Evolutionary conservation across 1,284 basidiomycete genomes (phyloP), one percentile per base, ranked within the genome.

Genomic region (Prillingera fragicola): DNA sequence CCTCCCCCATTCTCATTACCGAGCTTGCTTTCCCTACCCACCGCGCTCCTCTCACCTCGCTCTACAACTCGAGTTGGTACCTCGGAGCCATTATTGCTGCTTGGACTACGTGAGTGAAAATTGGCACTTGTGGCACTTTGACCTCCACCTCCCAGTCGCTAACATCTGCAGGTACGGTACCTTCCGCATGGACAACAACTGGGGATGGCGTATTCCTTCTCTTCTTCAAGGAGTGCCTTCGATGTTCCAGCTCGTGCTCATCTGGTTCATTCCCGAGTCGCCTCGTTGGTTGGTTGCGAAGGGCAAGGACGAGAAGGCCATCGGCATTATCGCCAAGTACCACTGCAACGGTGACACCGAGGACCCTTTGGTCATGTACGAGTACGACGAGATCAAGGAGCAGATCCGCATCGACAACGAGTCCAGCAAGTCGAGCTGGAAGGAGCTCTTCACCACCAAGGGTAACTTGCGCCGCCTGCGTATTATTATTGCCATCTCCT

Each of bases 301-400:
- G 26, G 50, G 52, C 14, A 39, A 49, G 39, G 47, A 48, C 18
- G 41, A 46, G 15, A 15, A 40, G 31, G 52, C 52, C 3, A 23
- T 94, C 25, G 89, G 89, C 1, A 92, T 95, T 74, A 76, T 96
- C 22, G 84, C 87, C 28, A 89, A 90, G 67, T 91, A 88, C 62
- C 91, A 95, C 52, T 60, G 56, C 41, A 45, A 45, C 22, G 55
- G 54, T 8, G 42, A 60, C 48, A 9, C 22, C 14, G 24, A 59
- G 17, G 67, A 71, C 52, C 60, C 63, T 2, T 54, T 72, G 22
- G 58, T 70, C n/a, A 46, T 52, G 8, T 66, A 57, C 47, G 70
- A 73, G 49, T 52, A 57, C 23, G 51, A 61, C 18, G 71, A 72
- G 51, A 71, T 71, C 57, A 62, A 64, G 53, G 59, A 56, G 31